These are phyloP conservation scores for Acanthochlamys bracteata DNA, from an alignment of 106 monocot genomes.

Conservation along the genomic window DNA sequence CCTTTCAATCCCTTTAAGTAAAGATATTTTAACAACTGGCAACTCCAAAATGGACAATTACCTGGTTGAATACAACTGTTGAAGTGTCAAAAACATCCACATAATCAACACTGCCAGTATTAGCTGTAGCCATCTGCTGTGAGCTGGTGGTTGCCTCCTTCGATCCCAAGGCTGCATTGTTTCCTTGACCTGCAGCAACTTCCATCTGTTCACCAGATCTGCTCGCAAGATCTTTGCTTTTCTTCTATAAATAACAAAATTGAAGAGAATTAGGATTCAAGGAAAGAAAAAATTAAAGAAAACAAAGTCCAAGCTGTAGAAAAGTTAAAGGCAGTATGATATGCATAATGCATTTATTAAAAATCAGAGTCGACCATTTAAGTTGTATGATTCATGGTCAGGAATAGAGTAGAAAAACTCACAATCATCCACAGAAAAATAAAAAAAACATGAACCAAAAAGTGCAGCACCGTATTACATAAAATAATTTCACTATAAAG, in stretches of 20 bases:
- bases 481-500: not conserved
- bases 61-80: slow-evolving; percentile 58
- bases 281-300: not conserved
- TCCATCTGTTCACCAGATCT: slow-evolving; percentile 50
- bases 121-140: slow-evolving; percentile 39
- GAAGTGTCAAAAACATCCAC: slow-evolving; percentile 56
- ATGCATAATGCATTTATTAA: no score
- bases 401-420: no score
- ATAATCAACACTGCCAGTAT: slow-evolving; percentile 24
- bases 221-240: slow-evolving; percentile 58
- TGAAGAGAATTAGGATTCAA: not conserved
- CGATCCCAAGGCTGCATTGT: slow-evolving; percentile 27
- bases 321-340: no score
- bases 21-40: not conserved
- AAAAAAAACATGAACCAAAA: not conserved
- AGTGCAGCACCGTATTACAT: not conserved
- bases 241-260: slow-evolving; percentile 27
- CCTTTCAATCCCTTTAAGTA: not conserved
- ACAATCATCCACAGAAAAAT: not conserved
- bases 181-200: slow-evolving; percentile 21
- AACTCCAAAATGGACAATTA: slow-evolving; percentile 16
- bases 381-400: no score
- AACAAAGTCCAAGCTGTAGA: no score
- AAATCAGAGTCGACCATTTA: no score
- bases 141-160: slow-evolving; percentile 28